A percentile compares a stretch with the other conserved stretches of the same genome.
These are phyloP conservation scores for Trichoderma atrobrunneum DNA, from an alignment of 2,329 filamentous ascomycete genomes.

Conservation along the genomic window DNA sequence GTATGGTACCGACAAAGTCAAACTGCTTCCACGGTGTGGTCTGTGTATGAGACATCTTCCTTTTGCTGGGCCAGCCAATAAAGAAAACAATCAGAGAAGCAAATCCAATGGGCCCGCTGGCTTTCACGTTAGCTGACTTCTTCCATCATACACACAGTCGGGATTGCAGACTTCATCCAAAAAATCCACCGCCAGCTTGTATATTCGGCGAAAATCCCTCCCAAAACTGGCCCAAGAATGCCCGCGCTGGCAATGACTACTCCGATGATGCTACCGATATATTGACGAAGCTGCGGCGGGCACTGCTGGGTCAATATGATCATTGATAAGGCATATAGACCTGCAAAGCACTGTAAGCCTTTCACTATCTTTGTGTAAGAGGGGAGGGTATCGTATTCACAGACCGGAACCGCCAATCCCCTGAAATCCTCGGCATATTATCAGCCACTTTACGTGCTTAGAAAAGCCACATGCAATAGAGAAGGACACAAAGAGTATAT, in stretches of 20 bases:
- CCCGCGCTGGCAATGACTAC: slow-evolving; percentile 48
- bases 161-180: slow-evolving; percentile 53
- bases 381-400: slow-evolving; percentile 13
- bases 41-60: slow-evolving; percentile 39
- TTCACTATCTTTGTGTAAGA: not conserved
- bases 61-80: slow-evolving; percentile 47
- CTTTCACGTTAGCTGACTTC: slow-evolving; percentile 15
- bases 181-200: slow-evolving; percentile 55
- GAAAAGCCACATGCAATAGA: slow-evolving; percentile 52
- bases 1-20: slow-evolving; percentile 52
- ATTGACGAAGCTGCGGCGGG: slow-evolving; percentile 38
- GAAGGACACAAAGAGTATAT: slow-evolving; percentile 53
- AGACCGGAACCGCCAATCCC: slow-evolving; percentile 51
- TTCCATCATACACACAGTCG: not conserved
- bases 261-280: slow-evolving; percentile 48
- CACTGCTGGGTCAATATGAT: slow-evolving; percentile 52
- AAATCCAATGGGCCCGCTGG: slow-evolving; percentile 50
- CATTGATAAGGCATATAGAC: slow-evolving; percentile 56
- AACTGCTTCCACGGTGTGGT: slow-evolving; percentile 47
- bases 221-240: slow-evolving; percentile 51
- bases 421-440: slow-evolving; percentile 48
- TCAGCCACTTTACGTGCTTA: slow-evolving; percentile 40
- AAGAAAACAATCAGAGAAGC: slow-evolving; percentile 47
- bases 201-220: slow-evolving; percentile 50
- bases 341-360: slow-evolving; percentile 27